Conservation (phyloP, 2,329 filamentous ascomycete species). For the Rasamsonia emersonii region DNA sequence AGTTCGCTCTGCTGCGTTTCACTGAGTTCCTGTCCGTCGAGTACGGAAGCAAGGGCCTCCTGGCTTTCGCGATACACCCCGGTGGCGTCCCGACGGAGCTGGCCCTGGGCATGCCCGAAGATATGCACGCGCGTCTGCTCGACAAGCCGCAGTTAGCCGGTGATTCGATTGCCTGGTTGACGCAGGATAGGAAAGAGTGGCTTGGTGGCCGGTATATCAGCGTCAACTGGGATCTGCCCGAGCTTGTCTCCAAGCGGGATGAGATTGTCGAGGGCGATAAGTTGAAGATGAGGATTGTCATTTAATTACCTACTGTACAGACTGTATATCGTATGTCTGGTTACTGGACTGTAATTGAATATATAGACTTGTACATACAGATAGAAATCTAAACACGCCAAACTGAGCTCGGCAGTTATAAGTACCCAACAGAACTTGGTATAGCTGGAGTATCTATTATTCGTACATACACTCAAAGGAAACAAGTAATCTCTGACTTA, state of each 20-base stretch:
- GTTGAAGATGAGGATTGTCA: conserved; percentile 28
- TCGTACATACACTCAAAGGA: no score
- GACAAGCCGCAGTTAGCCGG: conserved; percentile 24
- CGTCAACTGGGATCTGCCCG: conserved; percentile 14
- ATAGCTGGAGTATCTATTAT: no score
- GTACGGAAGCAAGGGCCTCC: conserved; percentile 29
- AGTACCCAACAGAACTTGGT: no score
- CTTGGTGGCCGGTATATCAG: conserved; percentile 15
- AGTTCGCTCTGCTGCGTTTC: conserved; percentile 38
- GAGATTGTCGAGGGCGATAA: conserved; percentile 23
- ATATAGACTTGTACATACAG: neutral
- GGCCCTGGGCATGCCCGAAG: conserved; percentile 25
- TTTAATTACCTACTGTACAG: neutral
- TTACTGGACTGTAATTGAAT: neutral
- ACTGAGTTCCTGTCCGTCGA: conserved; percentile 39
- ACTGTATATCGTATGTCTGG: neutral
- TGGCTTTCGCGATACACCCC: conserved; percentile 39
- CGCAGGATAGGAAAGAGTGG: conserved; percentile 17
- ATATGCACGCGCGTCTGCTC: conserved; percentile 1
- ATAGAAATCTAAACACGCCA: neutral
- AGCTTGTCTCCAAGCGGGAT: conserved; percentile 12
- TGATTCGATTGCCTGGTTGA: conserved; percentile 17
- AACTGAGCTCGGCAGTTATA: conserved; percentile 4
- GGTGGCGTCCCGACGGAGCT: conserved; percentile 40
- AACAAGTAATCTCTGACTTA: neutral